A percentile compares a stretch with the other conserved stretches of the same genome.
These are phyloP conservation scores for Trichosporon coremiiforme DNA, from an alignment of 1,284 basidiomycete genomes.

Conservation along the genomic window DNA sequence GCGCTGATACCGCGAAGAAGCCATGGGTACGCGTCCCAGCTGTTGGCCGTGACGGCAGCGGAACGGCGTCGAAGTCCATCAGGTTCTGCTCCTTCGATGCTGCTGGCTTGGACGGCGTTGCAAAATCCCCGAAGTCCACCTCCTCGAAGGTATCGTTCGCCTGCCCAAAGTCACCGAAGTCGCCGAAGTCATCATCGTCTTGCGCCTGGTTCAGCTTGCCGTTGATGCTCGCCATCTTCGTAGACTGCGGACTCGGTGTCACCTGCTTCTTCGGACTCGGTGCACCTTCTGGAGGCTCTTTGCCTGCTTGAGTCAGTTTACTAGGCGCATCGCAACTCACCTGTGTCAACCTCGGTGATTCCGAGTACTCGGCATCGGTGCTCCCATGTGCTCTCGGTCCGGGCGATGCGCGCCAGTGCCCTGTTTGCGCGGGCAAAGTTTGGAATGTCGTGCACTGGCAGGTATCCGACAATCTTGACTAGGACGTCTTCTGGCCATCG, in stretches of 20 bases:
- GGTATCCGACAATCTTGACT: conserved; percentile 67
- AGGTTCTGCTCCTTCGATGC: conserved; percentile 44
- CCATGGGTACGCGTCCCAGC: conserved; percentile 43
- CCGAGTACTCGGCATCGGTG: conserved; percentile 67
- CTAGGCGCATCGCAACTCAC: conserved; percentile 15
- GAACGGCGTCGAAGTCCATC: conserved; percentile 56
- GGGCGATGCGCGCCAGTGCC: conserved; percentile 66
- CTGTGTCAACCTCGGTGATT: conserved; percentile 44
- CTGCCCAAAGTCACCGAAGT: conserved; percentile 53
- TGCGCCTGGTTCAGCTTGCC: not conserved
- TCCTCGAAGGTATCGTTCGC: conserved; percentile 57
- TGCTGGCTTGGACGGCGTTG: conserved; percentile 32
- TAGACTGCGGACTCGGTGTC: not conserved
- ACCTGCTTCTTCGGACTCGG: conserved; percentile 1
- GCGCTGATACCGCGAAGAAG: conserved; percentile 54
- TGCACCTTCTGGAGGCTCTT: conserved; percentile 17
- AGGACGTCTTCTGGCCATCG: conserved; percentile 76
- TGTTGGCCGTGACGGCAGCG: conserved; percentile 48
- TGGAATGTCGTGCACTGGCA: conserved; percentile 76
- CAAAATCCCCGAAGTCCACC: conserved; percentile 89
- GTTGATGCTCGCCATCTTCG: conserved; percentile 18
- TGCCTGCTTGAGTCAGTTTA: conserved; percentile 6
- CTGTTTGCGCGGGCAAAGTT: conserved; percentile 69
- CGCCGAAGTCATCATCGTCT: conserved; percentile 49
- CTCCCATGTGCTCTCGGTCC: conserved; percentile 76